Percentiles rank a stretch among this genome's conserved stretches.
Conservation (phyloP, 2,329 filamentous ascomycete genomes). For the Hymenoscyphus infarciens region DNA sequence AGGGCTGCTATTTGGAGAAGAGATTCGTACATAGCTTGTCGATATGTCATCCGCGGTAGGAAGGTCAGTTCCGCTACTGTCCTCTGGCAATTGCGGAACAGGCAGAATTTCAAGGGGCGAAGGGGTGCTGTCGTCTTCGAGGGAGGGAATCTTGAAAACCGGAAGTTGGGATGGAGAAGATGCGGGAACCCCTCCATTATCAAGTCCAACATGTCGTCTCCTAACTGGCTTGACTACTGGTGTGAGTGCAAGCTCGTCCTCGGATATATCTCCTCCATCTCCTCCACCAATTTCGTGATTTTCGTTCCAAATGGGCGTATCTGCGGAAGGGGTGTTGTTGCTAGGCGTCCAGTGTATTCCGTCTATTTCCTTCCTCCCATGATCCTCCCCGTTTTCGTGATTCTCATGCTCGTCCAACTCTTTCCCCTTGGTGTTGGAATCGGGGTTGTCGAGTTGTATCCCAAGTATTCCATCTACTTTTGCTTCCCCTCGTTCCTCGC, state of each 20-base stretch:
- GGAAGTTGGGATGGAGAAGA: not conserved
- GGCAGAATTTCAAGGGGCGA: not conserved
- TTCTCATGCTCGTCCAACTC: not conserved
- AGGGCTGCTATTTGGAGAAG: slow-evolving; percentile 34
- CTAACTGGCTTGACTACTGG: not conserved
- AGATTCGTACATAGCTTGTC: slow-evolving; percentile 38
- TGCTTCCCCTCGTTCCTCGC: not conserved
- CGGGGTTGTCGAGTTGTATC: not conserved
- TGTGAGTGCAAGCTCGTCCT: not conserved
- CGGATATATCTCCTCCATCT: not conserved
- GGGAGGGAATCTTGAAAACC: not conserved
- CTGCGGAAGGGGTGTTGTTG: not conserved
- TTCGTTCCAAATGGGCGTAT: not conserved
- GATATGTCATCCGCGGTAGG: slow-evolving; percentile 37
- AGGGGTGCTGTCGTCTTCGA: not conserved
- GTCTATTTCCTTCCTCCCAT: not conserved
- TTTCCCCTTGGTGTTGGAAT: not conserved
- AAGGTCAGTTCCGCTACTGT: not conserved
- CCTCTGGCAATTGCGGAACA: not conserved
- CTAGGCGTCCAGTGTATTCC: not conserved
- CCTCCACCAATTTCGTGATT: not conserved
- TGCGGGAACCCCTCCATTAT: not conserved
- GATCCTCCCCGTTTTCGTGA: not conserved
- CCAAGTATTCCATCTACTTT: not conserved
- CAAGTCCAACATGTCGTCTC: not conserved